Evolutionary conservation across 2,329 filamentous ascomycete species (phyloP).

Genomic region (Gyromitra esculenta): DNA sequence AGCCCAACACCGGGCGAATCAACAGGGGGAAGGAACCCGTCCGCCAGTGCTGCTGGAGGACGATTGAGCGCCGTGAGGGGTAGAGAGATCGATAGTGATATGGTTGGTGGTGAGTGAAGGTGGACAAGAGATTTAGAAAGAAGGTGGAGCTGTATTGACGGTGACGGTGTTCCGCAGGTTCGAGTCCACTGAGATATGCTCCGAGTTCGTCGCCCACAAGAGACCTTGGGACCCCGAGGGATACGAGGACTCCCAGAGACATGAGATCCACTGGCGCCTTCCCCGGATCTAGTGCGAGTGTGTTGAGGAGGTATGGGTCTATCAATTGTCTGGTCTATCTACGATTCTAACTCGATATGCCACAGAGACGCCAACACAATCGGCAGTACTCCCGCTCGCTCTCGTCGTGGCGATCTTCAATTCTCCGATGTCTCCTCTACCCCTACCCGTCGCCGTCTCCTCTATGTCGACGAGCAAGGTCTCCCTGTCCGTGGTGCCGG

Average conservation of each 20-base stretch:
- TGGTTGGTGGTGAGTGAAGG: slow-evolving; percentile 40
- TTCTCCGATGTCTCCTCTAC: slow-evolving; percentile 60
- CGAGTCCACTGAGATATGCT: slow-evolving; percentile 57
- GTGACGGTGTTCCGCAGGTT: slow-evolving; percentile 43
- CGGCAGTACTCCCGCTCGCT: slow-evolving; percentile 49
- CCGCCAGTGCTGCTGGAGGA: slow-evolving; percentile 33
- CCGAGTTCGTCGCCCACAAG: slow-evolving; percentile 55
- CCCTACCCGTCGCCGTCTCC: slow-evolving; percentile 66
- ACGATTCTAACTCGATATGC: slow-evolving; percentile 2
- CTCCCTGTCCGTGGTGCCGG: slow-evolving; percentile 64
- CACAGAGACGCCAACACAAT: slow-evolving; percentile 34
- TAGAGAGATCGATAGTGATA: slow-evolving; percentile 43
- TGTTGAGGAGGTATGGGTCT: slow-evolving; percentile 42
- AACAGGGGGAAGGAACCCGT: slow-evolving; percentile 20
- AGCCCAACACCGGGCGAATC: slow-evolving; percentile 35
- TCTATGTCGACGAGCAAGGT: slow-evolving; percentile 73
- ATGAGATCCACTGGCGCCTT: slow-evolving; percentile 38
- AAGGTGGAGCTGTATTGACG: background rate
- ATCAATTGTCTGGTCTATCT: background rate
- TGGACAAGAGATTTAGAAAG: background rate
- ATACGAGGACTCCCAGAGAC: slow-evolving; percentile 37
- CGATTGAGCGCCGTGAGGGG: slow-evolving; percentile 40
- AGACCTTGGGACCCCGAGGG: slow-evolving; percentile 42
- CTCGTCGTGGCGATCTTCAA: slow-evolving; percentile 57
- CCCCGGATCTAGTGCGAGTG: slow-evolving; percentile 53